Evolutionary conservation across 1,284 basidiomycete species (phyloP).

Genomic region (Leccinum idahoense): DNA sequence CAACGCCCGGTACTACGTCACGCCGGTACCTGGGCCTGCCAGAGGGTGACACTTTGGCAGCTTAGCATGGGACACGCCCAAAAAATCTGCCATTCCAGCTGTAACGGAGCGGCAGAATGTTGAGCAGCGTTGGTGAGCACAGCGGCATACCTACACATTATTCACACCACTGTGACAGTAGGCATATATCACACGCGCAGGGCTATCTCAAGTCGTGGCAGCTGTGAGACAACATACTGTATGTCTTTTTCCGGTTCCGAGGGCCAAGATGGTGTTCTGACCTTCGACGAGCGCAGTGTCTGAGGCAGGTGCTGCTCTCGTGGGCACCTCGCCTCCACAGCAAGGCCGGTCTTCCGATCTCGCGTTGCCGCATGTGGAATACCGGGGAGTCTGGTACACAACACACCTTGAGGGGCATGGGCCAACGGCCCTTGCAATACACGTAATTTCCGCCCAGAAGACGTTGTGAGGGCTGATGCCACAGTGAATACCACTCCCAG

Average conservation of each 20-base stretch:
- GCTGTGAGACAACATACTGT: conserved; percentile 1
- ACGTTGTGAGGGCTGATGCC: conserved; percentile 3
- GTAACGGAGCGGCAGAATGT: conserved; percentile 1
- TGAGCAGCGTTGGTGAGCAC: neutral
- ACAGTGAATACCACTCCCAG: conserved; percentile 1
- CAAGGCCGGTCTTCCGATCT: conserved; percentile 13
- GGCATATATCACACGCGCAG: conserved; percentile 4
- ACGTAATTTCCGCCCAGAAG: conserved; percentile 24
- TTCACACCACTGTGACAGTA: conserved; percentile 6
- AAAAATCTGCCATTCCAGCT: neutral
- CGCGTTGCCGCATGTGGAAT: conserved; percentile 6
- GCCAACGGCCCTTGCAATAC: conserved; percentile 14
- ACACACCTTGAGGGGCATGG: conserved; percentile 1
- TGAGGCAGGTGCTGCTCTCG: conserved; percentile 10
- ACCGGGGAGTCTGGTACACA: neutral
- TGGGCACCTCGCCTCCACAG: conserved; percentile 19
- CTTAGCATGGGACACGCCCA: conserved; percentile 5
- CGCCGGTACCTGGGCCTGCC: conserved; percentile 1
- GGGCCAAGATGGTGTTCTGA: conserved; percentile 10
- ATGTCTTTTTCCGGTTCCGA: conserved; percentile 23
- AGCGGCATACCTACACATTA: neutral
- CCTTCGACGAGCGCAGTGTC: conserved; percentile 13
- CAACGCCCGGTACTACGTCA: conserved; percentile 1
- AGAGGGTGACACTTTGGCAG: conserved; percentile 1
- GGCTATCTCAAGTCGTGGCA: conserved; percentile 4